Evolutionary conservation across 2,329 filamentous ascomycete genomes (phyloP).

Genomic region (Colletotrichum eleusines): DNA sequence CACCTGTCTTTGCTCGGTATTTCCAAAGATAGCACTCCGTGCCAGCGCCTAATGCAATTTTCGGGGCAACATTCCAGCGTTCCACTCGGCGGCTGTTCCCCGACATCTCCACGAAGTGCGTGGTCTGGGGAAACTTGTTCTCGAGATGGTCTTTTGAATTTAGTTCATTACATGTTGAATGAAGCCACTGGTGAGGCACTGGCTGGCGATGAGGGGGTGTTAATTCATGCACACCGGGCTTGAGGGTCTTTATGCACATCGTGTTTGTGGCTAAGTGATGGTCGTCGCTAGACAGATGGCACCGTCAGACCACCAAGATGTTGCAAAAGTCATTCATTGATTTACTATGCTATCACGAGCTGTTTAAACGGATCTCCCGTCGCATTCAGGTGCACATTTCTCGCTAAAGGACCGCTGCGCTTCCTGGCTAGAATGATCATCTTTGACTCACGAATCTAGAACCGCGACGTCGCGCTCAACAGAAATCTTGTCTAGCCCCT

Average conservation of each 20-base stretch:
- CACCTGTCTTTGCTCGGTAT: constrained; percentile 1
- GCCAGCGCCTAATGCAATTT: constrained; percentile 19
- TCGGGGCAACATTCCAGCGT: constrained; percentile 4
- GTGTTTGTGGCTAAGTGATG: not conserved
- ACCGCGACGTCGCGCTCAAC: not conserved
- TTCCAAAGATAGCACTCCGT: constrained; percentile 22
- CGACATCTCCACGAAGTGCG: constrained; percentile 2
- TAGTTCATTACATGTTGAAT: not conserved
- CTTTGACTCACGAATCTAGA: not conserved
- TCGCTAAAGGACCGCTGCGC: not conserved
- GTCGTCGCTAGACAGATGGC: not conserved
- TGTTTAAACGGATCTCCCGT: not conserved
- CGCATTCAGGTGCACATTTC: not conserved
- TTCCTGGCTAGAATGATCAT: not conserved
- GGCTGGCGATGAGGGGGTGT: not conserved
- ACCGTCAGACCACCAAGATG: no score
- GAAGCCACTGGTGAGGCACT: not conserved
- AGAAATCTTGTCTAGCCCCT: not conserved
- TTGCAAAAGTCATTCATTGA: no score
- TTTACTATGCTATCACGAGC: no score
- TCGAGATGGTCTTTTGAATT: not conserved
- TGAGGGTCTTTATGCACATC: not conserved
- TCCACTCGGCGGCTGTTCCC: constrained; percentile 18
- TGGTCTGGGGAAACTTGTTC: constrained; percentile 12
- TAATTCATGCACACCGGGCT: not conserved